phyloP scores from a whole-genome alignment of 352 stramenopile genomes.

The Phytophthora litchii region DNA sequence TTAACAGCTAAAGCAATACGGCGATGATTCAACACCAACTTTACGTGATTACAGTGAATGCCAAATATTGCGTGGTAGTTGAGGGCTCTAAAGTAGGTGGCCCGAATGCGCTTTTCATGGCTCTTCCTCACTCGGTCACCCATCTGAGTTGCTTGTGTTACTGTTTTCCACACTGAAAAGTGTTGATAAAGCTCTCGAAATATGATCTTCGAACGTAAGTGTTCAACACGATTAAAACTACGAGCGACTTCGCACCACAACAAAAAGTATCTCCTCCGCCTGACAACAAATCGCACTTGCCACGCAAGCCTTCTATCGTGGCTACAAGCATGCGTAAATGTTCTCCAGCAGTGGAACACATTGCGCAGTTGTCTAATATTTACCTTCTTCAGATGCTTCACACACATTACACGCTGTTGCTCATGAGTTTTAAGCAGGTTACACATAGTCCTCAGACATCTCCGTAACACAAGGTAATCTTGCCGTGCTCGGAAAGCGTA shows the following conservation, averaged over 20 bases:
- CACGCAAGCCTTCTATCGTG: constrained; percentile 13
- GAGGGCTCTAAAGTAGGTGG: constrained; percentile 21
- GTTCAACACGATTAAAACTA: constrained; percentile 8
- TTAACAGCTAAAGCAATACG: constrained; percentile 17
- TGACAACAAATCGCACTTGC: constrained; percentile 30
- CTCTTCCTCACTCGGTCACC: constrained; percentile 7
- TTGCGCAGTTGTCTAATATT: constrained; percentile 12
- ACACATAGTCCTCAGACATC: constrained; percentile 19
- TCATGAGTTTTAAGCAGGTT: constrained; percentile 14
- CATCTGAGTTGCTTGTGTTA: constrained; percentile 24
- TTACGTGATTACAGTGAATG: constrained; percentile 3
- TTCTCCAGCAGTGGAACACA: constrained; percentile 26
- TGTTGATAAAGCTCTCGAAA: constrained; percentile 23
- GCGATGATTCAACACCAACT: constrained; percentile 3
- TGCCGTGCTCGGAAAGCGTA: constrained; percentile 24
- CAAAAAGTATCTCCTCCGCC: constrained; percentile 30
- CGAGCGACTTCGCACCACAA: constrained; percentile 36
- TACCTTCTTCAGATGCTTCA: constrained; percentile 1
- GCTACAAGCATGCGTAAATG: constrained; percentile 11
- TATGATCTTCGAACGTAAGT: constrained; percentile 13
- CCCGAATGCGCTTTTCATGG: constrained; percentile 3
- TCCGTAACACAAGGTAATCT: constrained; percentile 4
- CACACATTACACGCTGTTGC: constrained; percentile 4
- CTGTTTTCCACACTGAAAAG: constrained; percentile 31
- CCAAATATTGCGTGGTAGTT: constrained; percentile 11